Percentiles rank a stretch among this genome's conserved stretches.
phyloP scores from a whole-genome alignment of 768 basidiomycete species.

The Collybia sp. region DNA sequence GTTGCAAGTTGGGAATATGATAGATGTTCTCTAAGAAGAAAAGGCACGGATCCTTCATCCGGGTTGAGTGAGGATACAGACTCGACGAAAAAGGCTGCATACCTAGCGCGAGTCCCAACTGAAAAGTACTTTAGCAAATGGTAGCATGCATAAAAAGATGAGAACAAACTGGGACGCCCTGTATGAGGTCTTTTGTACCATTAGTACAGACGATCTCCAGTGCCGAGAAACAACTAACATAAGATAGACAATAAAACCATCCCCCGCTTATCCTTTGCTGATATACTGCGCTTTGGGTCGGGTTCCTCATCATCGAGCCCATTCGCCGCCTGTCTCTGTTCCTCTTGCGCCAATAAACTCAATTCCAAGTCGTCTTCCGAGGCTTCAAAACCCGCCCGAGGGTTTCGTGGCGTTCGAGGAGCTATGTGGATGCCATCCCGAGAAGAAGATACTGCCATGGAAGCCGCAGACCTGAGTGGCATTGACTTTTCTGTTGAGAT shows the following conservation, averaged over 20 bases:
- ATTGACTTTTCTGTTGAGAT: not conserved
- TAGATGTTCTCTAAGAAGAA: conserved; percentile 90
- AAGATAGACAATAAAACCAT: conserved; percentile 83
- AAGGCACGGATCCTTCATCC: conserved; percentile 82
- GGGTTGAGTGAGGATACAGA: too few relatives aligned
- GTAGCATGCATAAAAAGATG: conserved; percentile 4
- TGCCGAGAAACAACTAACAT: conserved; percentile 50
- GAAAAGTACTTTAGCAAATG: conserved; percentile 4
- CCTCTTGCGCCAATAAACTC: conserved; percentile 53
- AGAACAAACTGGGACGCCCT: conserved; percentile 81
- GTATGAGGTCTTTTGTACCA: conserved; percentile 56
- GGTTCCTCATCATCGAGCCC: conserved; percentile 36
- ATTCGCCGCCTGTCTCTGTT: conserved; percentile 39
- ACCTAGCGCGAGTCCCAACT: conserved; percentile 91
- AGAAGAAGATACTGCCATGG: conserved; percentile 53
- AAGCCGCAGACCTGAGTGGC: conserved; percentile 26
- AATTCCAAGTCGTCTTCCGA: conserved; percentile 58
- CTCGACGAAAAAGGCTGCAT: conserved; percentile 8
- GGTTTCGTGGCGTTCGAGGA: conserved; percentile 45
- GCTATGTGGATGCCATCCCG: conserved; percentile 55
- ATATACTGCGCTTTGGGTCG: conserved; percentile 45
- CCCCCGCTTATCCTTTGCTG: conserved; percentile 73
- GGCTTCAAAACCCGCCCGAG: conserved; percentile 27
- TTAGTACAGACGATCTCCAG: conserved; percentile 7
- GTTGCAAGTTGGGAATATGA: conserved; percentile 96